These are phyloP conservation scores for Phialemoniopsis sp. DNA, from an alignment of 2,329 filamentous ascomycete species.

Conservation along the genomic window DNA sequence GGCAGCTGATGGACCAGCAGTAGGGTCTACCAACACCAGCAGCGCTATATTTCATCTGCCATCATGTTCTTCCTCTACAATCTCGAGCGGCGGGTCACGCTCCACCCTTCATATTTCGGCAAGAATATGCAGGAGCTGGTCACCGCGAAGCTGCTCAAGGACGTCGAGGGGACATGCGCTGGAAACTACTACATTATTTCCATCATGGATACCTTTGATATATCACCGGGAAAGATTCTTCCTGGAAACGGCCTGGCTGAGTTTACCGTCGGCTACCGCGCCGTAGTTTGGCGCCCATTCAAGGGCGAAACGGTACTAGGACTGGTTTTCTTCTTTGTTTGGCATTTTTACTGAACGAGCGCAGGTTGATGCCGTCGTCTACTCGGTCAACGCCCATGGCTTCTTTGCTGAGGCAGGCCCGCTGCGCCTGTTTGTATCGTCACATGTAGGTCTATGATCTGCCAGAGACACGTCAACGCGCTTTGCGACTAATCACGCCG, in stretches of 20 bases:
- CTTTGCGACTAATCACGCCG: neutral
- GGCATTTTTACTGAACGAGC: no score
- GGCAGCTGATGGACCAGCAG: no score
- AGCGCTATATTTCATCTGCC: conserved; percentile 6
- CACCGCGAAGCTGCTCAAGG: conserved; percentile 81
- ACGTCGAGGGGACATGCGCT: conserved; percentile 92
- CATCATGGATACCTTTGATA: conserved; percentile 94
- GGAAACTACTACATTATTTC: conserved; percentile 97
- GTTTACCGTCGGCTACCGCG: conserved; percentile 91
- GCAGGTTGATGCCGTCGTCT: conserved; percentile 90
- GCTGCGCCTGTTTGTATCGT: conserved; percentile 73
- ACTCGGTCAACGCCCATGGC: conserved; percentile 83
- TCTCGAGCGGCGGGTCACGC: conserved; percentile 87
- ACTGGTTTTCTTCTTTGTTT: no score
- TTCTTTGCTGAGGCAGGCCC: conserved; percentile 86
- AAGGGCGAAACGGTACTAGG: conserved; percentile 84
- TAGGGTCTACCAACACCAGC: neutral
- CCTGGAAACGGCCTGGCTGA: conserved; percentile 89
- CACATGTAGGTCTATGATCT: conserved; percentile 64
- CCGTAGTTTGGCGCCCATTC: conserved; percentile 96
- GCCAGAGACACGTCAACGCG: no score
- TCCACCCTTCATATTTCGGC: conserved; percentile 96
- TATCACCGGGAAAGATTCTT: conserved; percentile 88
- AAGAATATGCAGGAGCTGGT: conserved; percentile 90
- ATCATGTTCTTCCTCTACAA: conserved; percentile 98